A percentile compares a stretch with the other conserved stretches of the same genome.
Conservation (phyloP, 768 basidiomycete genomes). For the Trametes gibbosa region DNA sequence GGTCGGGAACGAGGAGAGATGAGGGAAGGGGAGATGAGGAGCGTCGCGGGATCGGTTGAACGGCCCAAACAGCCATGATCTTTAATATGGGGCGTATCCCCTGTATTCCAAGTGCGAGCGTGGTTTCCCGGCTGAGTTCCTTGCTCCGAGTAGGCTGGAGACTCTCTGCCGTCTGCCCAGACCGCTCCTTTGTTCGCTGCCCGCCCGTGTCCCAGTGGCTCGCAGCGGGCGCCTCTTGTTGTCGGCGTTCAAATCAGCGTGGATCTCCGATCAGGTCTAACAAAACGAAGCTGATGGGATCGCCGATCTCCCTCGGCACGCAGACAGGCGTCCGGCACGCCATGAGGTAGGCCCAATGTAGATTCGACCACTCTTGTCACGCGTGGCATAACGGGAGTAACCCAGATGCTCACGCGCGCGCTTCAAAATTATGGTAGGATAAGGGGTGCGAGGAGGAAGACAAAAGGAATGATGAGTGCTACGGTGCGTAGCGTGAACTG, state of each 20-base stretch:
- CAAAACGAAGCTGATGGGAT: slow-evolving; percentile 19
- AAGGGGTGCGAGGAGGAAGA: too few relatives aligned
- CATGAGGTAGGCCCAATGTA: too few relatives aligned
- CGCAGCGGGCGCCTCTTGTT: background rate
- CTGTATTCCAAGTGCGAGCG: slow-evolving; percentile 2
- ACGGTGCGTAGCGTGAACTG: too few relatives aligned
- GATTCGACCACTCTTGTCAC: too few relatives aligned
- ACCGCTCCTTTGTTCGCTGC: slow-evolving; percentile 14
- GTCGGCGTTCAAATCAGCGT: slow-evolving; percentile 11
- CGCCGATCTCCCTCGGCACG: slow-evolving; percentile 12
- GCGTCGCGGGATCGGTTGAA: slow-evolving; percentile 13
- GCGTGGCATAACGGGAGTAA: too few relatives aligned
- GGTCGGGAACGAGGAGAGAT: background rate
- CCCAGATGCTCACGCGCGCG: too few relatives aligned
- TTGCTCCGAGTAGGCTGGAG: background rate
- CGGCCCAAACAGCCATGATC: slow-evolving; percentile 2
- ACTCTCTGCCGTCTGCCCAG: slow-evolving; percentile 9
- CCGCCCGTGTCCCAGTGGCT: background rate
- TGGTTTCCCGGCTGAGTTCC: background rate
- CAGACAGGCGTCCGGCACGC: slow-evolving; percentile 1
- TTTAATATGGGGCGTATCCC: slow-evolving; percentile 13
- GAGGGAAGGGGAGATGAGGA: slow-evolving; percentile 5
- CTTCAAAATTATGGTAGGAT: too few relatives aligned
- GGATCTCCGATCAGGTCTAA: slow-evolving; percentile 17
- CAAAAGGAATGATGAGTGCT: too few relatives aligned